Conservation (phyloP, 1,284 basidiomycete species). For the Ganoderma lingzhi region DNA sequence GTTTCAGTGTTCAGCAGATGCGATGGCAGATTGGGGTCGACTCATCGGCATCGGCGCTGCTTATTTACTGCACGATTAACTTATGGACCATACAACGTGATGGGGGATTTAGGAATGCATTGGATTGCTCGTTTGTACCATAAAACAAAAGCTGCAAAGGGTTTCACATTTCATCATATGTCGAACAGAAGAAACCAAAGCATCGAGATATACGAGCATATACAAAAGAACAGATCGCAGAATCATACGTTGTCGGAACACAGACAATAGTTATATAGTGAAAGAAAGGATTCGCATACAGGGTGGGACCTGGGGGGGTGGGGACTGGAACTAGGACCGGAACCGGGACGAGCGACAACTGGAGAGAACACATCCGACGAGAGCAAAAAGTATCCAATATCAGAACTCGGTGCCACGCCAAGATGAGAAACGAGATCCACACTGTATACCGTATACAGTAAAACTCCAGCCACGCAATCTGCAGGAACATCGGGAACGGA, state of each 20-base stretch:
- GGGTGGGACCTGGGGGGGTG: conserved; percentile 10
- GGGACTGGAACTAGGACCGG: conserved; percentile 7
- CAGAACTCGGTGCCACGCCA: conserved; percentile 28
- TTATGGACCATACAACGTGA: not conserved
- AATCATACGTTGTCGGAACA: conserved; percentile 4
- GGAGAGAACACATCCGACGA: conserved; percentile 12
- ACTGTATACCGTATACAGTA: conserved; percentile 26
- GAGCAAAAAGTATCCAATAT: conserved; percentile 18
- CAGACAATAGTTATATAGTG: conserved; percentile 5
- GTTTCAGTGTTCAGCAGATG: not conserved
- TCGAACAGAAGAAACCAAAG: conserved; percentile 12
- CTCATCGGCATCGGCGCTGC: not conserved
- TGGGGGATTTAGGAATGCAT: not conserved
- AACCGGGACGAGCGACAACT: conserved; percentile 20
- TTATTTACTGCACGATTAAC: not conserved
- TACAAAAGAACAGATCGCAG: not conserved
- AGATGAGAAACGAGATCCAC: conserved; percentile 19
- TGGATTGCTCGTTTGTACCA: not conserved
- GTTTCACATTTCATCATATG: conserved; percentile 17
- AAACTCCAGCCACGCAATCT: conserved; percentile 19
- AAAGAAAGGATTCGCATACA: conserved; percentile 25
- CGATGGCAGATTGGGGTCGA: not conserved
- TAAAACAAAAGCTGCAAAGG: not conserved
- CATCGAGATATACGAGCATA: conserved; percentile 7
- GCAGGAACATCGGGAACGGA: conserved; percentile 11